phyloP scores from a whole-genome alignment of 306 rosid genomes.

The Trifolium subterraneum region DNA sequence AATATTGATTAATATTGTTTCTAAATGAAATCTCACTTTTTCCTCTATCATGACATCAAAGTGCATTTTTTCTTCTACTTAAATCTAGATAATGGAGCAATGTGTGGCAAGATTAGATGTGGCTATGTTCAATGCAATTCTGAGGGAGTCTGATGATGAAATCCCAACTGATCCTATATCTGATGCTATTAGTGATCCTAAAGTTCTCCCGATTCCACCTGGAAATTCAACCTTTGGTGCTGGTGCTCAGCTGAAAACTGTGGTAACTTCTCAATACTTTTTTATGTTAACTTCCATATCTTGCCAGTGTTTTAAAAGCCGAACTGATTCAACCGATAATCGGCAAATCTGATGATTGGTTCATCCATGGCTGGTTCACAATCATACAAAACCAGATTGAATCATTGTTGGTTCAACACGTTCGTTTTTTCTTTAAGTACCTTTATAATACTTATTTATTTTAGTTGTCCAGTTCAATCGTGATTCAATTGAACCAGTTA shows the following conservation, averaged over 20 bases:
- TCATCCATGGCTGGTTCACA: no score
- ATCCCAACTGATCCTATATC: constrained; percentile 95
- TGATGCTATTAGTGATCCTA: constrained; percentile 84
- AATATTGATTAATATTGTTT: no score
- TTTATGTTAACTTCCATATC: no score
- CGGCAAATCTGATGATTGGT: no score
- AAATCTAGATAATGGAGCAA: constrained; percentile 89
- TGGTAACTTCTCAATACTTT: constrained; percentile 52
- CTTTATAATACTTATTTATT: no score
- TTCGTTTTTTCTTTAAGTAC: no score
- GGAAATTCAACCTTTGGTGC: constrained; percentile 89
- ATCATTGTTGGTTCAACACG: no score
- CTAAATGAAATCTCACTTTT: not conserved
- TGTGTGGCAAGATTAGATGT: constrained; percentile 88
- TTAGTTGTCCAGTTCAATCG: no score
- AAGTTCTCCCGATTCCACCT: constrained; percentile 82
- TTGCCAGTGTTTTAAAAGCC: no score
- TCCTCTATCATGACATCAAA: not conserved
- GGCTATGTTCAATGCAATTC: constrained; percentile 98
- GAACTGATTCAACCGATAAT: no score
- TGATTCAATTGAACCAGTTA: no score
- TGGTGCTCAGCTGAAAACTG: constrained; percentile 90
- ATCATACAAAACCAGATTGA: no score
- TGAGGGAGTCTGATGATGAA: constrained; percentile 85
- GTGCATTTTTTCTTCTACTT: constrained; percentile 15